phyloP scores from a whole-genome alignment of 805 yeast species.

The Wickerhamiella sorbophila region DNA sequence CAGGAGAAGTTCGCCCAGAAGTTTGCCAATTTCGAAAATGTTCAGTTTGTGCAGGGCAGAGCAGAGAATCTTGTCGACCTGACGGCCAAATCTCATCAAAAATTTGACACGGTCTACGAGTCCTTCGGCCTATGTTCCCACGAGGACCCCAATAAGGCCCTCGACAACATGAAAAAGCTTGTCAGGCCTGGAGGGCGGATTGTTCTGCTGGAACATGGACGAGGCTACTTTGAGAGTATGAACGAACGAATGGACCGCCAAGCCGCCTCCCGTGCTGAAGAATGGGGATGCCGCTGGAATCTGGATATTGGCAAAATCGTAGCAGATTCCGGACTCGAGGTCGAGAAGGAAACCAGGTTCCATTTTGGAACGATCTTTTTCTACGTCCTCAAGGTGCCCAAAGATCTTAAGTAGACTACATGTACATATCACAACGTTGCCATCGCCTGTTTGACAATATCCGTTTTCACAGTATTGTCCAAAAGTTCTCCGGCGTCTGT shows the following conservation, averaged over 20 bases:
- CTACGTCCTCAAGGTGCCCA: conserved; percentile 18
- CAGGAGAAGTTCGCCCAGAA: conserved; percentile 52
- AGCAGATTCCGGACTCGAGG: conserved; percentile 68
- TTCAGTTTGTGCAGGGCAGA: conserved; percentile 77
- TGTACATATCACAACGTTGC: conserved; percentile 32
- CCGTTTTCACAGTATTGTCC: conserved; percentile 56
- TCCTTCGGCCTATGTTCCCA: conserved; percentile 95
- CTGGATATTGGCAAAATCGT: conserved; percentile 80
- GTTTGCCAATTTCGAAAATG: conserved; percentile 55
- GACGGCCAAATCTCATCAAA: conserved; percentile 30
- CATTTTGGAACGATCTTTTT: conserved; percentile 79
- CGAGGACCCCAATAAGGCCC: conserved; percentile 75
- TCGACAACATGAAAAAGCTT: conserved; percentile 55
- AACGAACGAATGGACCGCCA: conserved; percentile 70
- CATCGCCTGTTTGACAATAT: conserved; percentile 58
- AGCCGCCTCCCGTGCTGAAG: conserved; percentile 67
- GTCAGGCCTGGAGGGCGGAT: conserved; percentile 85
- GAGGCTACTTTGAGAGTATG: conserved; percentile 65
- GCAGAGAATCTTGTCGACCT: conserved; percentile 67
- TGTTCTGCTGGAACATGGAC: conserved; percentile 80
- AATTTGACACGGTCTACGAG: conserved; percentile 84
- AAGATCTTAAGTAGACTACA: background rate
- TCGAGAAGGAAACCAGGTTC: conserved; percentile 63
- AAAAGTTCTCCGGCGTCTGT: conserved; percentile 55
- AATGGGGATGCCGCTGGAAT: conserved; percentile 98